A percentile compares a stretch with the other conserved stretches of the same genome.
phyloP scores from a whole-genome alignment of 2,329 filamentous ascomycete species.

The Cephalotrichum gorgonifer region DNA sequence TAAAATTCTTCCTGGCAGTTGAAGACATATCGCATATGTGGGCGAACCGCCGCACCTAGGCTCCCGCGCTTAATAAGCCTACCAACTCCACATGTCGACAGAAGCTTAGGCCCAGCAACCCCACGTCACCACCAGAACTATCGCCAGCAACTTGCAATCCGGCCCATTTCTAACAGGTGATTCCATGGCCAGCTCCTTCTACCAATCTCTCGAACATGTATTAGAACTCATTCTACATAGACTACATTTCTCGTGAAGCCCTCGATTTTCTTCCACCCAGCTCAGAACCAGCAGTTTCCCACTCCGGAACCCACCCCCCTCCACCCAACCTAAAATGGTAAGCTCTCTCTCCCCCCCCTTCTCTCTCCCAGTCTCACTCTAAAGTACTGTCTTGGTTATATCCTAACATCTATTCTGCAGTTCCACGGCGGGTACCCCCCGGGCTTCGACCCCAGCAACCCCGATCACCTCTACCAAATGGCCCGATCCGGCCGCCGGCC shows the following conservation, averaged over 20 bases:
- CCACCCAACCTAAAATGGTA: conserved; percentile 1
- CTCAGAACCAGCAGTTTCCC: no score
- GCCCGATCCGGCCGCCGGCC: conserved; percentile 33
- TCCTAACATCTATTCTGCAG: not conserved
- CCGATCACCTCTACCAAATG: conserved; percentile 39
- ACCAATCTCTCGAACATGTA: not conserved
- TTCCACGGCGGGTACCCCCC: conserved; percentile 21
- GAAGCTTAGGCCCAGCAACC: conserved; percentile 4
- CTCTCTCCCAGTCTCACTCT: no score
- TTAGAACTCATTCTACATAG: no score
- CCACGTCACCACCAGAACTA: conserved; percentile 4
- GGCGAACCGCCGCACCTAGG: no score
- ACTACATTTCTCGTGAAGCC: not conserved
- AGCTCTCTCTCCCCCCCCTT: not conserved
- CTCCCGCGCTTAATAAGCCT: no score
- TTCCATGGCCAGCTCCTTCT: not conserved
- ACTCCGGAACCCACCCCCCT: no score
- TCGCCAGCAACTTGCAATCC: not conserved
- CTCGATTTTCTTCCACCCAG: not conserved
- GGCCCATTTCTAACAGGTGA: not conserved
- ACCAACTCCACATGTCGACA: not conserved
- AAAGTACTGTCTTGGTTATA: not conserved
- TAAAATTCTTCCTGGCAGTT: not conserved
- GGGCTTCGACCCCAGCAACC: conserved; percentile 35
- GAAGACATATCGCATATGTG: no score